phyloP scores from a whole-genome alignment of 2,329 filamentous ascomycete genomes.

The Sporothrix pallida region DNA sequence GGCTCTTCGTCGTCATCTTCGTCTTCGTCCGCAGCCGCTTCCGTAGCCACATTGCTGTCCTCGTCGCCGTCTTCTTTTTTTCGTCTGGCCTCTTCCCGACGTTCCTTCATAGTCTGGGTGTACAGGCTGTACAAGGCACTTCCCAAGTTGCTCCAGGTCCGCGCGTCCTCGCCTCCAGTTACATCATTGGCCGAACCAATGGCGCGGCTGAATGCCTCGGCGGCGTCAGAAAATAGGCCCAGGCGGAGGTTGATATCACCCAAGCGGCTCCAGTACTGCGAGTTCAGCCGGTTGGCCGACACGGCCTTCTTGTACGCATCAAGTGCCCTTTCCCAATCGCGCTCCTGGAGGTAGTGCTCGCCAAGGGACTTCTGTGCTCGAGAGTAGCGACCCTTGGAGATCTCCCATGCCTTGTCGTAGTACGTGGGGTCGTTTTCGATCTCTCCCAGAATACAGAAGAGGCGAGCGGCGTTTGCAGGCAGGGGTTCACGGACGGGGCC shows the following conservation, averaged over 20 bases:
- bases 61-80: slow-evolving; percentile 35
- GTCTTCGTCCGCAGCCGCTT: slow-evolving; percentile 33
- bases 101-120: slow-evolving; percentile 55
- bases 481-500: slow-evolving; percentile 73
- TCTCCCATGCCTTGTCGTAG: slow-evolving; percentile 86
- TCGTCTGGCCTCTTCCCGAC: slow-evolving; percentile 39
- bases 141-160: slow-evolving; percentile 94
- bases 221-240: slow-evolving; percentile 75
- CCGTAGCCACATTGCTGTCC: slow-evolving; percentile 41
- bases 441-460: slow-evolving; percentile 94
- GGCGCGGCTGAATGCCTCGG: slow-evolving; percentile 80
- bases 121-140: slow-evolving; percentile 78
- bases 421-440: slow-evolving; percentile 75
- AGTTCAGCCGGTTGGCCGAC: slow-evolving; percentile 78
- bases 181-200: slow-evolving; percentile 66
- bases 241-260: slow-evolving; percentile 87
- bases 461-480: slow-evolving; percentile 80
- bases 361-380: slow-evolving; percentile 88
- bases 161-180: slow-evolving; percentile 84
- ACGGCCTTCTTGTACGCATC: slow-evolving; percentile 81
- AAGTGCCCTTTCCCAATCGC: slow-evolving; percentile 71
- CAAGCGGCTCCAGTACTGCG: slow-evolving; percentile 85
- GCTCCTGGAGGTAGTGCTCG: slow-evolving; percentile 72
- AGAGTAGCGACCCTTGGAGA: slow-evolving; percentile 80
- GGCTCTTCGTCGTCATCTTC: slow-evolving; percentile 36